A percentile compares a stretch with the other conserved stretches of the same genome.
These are phyloP conservation scores for Marvania coccoides DNA, from an alignment of 139 green algal species.

Conservation along the genomic window DNA sequence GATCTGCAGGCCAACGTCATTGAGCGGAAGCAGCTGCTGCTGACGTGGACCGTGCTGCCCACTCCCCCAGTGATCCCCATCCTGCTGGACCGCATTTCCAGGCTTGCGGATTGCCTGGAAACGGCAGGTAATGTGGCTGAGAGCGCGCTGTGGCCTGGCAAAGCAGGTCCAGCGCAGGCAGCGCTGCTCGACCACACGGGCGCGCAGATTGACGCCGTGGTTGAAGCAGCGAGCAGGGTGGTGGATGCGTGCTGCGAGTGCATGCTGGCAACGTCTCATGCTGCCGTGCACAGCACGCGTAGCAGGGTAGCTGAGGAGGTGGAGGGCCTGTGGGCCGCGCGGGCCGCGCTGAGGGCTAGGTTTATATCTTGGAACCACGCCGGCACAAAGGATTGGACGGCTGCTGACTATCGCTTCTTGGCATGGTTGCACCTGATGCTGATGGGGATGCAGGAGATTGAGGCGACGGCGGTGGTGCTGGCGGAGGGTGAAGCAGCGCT, in stretches of 20 bases:
- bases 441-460: not conserved
- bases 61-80: constrained; percentile 3
- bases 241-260: not conserved
- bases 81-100: not conserved
- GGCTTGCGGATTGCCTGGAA: not conserved
- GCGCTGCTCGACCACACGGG: not conserved
- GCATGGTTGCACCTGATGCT: not conserved
- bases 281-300: not conserved
- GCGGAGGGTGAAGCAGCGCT: not conserved
- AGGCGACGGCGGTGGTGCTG: not conserved
- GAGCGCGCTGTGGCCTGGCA: not conserved
- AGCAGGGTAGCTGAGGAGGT: not conserved
- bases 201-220: not conserved
- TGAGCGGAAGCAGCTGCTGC: constrained; percentile 6
- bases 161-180: not conserved
- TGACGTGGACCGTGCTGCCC: constrained; percentile 16
- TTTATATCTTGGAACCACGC: not conserved
- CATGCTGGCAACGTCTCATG: not conserved
- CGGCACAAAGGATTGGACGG: not conserved
- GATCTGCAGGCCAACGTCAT: constrained; percentile 12
- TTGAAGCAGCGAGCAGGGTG: not conserved
- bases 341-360: not conserved
- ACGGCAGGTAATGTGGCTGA: not conserved
- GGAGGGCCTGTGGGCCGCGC: not conserved
- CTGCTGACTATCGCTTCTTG: not conserved